Base-by-base conservation (phyloP, 139 green algal genomes). In the Penium margaritaceum region DNA sequence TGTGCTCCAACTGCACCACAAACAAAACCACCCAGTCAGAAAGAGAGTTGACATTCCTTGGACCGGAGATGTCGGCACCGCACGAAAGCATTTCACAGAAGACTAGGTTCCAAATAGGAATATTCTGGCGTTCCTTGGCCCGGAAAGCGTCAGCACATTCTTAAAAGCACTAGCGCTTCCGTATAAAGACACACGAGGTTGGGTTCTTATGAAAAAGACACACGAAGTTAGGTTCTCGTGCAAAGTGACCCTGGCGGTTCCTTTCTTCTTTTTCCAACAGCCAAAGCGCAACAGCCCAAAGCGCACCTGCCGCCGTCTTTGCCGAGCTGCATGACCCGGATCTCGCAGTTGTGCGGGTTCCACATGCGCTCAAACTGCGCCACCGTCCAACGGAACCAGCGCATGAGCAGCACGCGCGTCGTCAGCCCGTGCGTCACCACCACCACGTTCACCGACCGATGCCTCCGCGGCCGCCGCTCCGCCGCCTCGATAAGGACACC, bases 401-500 rank as follows among this genome's bases (percentile, higher is more conserved):
- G 81, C 77, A 82, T 86, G 46, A 86, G 73, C 53, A 86, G 84
- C 21, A 86, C 47, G 21, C 81, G 68, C 39, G 84, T 29, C 36
- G 81, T 82, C 3, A 86, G 47, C 5, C 81, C 81, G 68, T 86
- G 81, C 34, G 72, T 80, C 41, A 76, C 68, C 47, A 84, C 19
- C 29, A 84, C 55, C 58, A 84, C 47, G 32, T 76, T 76, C 47
- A 76, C n/a, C 9, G 61, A 19, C 34, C 21, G 17, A 5, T n/a
- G 35, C 33, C 61, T 32, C 35, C 17, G 32, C 24, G 61, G 36
- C n/a, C n/a, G 53, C 24, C 53, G 6, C 53, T 12, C 53, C 24
- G 15, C 12, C 21, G 53, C 53, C 53, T 17, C 24, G 15, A 15
- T 63, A 17, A 32, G 53, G 53, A 19, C 53, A 12, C 24, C n/a